Base-by-base conservation (phyloP, 345 rosid species). In the Salix koriyanagi region DNA sequence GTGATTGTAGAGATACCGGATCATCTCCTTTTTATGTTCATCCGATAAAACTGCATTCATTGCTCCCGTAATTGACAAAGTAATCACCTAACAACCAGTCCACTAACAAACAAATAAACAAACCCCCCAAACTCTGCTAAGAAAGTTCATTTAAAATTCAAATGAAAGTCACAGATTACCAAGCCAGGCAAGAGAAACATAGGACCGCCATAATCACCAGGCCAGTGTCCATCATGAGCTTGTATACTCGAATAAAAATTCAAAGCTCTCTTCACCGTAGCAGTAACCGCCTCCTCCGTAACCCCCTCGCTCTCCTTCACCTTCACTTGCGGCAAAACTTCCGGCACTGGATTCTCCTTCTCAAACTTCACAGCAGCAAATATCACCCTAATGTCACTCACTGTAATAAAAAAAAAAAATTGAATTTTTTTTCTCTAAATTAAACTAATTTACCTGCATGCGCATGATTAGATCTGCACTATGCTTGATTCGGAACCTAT, bases 121-220 rank as follows among this genome's bases (percentile, higher is more conserved):
- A 39, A 9, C 7, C 28, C 10, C 34, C 2, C 65, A 34, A 39
- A 21, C 28, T 28, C 26, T 61, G 7, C 14, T 13, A 54, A 41
- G 0, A 18, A 37, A 37, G 4, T 9, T 25, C 14, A 12, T 18
- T 6, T 48, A 10, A 37, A 7, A 19, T 25, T n/a, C 23, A 11
- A 34, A 23, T 9, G 71, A 25, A 15, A 25, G 4, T 39, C 21
- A 56, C 4, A 32, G 13, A 15, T 37, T 19, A 93, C 98, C 91
- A 93, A 83, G 67, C 98, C 98, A 28, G 98, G 99, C 86, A 96
- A 79, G 52, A 93, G 97, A 86, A 96, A 96, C 98, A 93, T 91
- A 65, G 99, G 98, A 75, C 99, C 99, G 34, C 97, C 98, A 85
- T 96, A 96, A 84, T 96, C 99, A n/a, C 99, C 98, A 1, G 97